These are phyloP conservation scores for Nitzschia putrida DNA, from an alignment of 108 stramenopile species.

Conservation along the genomic window DNA sequence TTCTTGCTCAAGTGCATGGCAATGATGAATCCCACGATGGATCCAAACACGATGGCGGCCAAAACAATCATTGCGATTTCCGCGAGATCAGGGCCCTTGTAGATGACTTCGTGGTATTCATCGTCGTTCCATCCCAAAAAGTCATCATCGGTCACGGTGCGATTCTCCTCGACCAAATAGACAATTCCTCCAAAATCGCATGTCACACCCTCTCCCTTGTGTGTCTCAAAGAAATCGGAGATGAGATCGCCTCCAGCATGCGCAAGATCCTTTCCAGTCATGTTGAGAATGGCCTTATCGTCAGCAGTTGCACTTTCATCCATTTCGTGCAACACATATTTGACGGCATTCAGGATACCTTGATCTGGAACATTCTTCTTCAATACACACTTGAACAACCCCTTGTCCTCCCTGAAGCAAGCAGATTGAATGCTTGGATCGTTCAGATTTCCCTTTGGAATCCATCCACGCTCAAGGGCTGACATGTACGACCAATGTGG, in stretches of 20 bases:
- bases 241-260: constrained; percentile 56
- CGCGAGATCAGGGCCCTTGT: constrained; percentile 27
- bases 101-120: constrained; percentile 32
- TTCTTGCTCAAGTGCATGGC: constrained; percentile 64
- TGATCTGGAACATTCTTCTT: constrained; percentile 54
- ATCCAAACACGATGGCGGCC: constrained; percentile 47
- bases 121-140: constrained; percentile 55
- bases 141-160: constrained; percentile 51
- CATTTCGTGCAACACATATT: constrained; percentile 44
- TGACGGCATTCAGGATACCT: constrained; percentile 49
- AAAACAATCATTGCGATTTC: constrained; percentile 35
- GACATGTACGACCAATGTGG: constrained; percentile 82
- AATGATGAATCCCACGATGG: constrained; percentile 56
- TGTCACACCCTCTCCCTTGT: constrained; percentile 62
- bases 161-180: constrained; percentile 55
- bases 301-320: constrained; percentile 25
- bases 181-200: constrained; percentile 90
- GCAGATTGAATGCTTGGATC: constrained; percentile 56
- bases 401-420: constrained; percentile 61
- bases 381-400: constrained; percentile 55
- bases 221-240: constrained; percentile 53
- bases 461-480: constrained; percentile 79
- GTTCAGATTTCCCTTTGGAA: constrained; percentile 69
- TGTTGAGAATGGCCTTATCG: constrained; percentile 32
- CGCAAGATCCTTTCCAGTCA: constrained; percentile 55